phyloP scores from a whole-genome alignment of 1,284 basidiomycete species.

The Naganishia cerealis region DNA sequence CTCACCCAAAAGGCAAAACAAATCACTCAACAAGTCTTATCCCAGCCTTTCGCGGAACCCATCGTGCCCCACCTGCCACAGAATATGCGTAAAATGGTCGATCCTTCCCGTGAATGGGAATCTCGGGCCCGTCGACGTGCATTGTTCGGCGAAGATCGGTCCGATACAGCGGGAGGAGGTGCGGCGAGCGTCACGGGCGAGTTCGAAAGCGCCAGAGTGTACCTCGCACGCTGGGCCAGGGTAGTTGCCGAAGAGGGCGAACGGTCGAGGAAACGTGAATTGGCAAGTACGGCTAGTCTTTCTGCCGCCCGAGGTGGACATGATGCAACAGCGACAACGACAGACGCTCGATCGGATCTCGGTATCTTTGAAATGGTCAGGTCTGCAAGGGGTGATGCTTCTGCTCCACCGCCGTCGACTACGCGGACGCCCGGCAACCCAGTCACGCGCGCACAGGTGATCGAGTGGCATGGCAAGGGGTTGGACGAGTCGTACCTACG shows the following conservation, averaged over 20 bases:
- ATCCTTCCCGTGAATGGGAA: slow-evolving; percentile 65
- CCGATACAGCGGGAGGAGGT: slow-evolving; percentile 4
- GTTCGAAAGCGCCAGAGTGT: slow-evolving; percentile 93
- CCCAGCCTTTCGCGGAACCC: slow-evolving; percentile 88
- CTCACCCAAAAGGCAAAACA: slow-evolving; percentile 84
- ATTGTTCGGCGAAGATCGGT: slow-evolving; percentile 62
- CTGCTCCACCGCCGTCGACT: slow-evolving; percentile 40
- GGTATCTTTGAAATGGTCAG: slow-evolving; percentile 82
- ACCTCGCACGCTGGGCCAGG: slow-evolving; percentile 91
- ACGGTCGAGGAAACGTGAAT: slow-evolving; percentile 73
- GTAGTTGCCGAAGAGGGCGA: slow-evolving; percentile 92
- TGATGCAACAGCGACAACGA: neutral
- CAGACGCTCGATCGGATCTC: slow-evolving; percentile 59
- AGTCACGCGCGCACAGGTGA: slow-evolving; percentile 47
- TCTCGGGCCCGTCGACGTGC: slow-evolving; percentile 66
- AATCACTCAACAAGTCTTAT: slow-evolving; percentile 85
- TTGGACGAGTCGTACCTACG: slow-evolving; percentile 48
- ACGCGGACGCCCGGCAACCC: slow-evolving; percentile 51
- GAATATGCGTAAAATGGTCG: slow-evolving; percentile 81
- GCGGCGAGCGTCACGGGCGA: slow-evolving; percentile 59
- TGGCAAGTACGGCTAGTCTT: slow-evolving; percentile 44
- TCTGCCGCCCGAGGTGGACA: slow-evolving; percentile 29
- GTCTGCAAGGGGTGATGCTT: slow-evolving; percentile 36
- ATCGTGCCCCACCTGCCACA: slow-evolving; percentile 91
- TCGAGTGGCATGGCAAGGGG: slow-evolving; percentile 45